phyloP scores from a whole-genome alignment of 1,284 basidiomycete species.

The Sporisorium scitamineum region DNA sequence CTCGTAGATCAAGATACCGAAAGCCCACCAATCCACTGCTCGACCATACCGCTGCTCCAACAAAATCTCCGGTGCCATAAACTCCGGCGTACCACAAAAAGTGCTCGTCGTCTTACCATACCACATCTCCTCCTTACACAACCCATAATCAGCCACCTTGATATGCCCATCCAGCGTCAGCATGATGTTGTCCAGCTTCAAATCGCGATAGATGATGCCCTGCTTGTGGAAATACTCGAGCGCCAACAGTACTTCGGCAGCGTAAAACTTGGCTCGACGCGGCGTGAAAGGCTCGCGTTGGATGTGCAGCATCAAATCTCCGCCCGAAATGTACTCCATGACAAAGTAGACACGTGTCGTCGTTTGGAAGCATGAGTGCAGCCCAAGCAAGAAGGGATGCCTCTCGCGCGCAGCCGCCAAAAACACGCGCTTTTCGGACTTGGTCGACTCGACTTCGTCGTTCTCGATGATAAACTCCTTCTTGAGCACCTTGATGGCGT shows the following conservation, averaged over 20 bases:
- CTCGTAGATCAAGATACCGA: constrained; percentile 97
- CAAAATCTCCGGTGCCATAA: constrained; percentile 99
- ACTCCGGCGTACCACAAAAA: constrained; percentile 99
- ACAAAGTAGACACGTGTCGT: constrained; percentile 93
- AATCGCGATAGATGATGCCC: constrained; percentile 87
- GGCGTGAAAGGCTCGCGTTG: constrained; percentile 84
- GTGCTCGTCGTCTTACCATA: constrained; percentile 95
- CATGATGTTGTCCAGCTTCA: constrained; percentile 98
- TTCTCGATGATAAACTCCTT: constrained; percentile 99
- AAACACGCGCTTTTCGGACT: constrained; percentile 99
- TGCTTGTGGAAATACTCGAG: constrained; percentile 98
- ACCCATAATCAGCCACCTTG: constrained; percentile 98
- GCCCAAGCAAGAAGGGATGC: constrained; percentile 94
- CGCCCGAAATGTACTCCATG: constrained; percentile 81
- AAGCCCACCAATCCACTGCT: constrained; percentile 99
- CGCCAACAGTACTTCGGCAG: constrained; percentile 95
- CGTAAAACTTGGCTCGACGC: constrained; percentile 94
- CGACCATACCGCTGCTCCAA: constrained; percentile 97
- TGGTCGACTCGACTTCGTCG: constrained; percentile 99
- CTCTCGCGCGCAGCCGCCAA: constrained; percentile 93
- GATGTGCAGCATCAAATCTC: constrained; percentile 85
- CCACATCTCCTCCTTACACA: constrained; percentile 99
- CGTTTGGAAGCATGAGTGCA: constrained; percentile 99
- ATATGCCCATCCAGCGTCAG: constrained; percentile 97
- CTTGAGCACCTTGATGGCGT: constrained; percentile 99